These are phyloP conservation scores for Dendrobium chrysotoxum DNA, from an alignment of 106 monocot species.

Conservation along the genomic window DNA sequence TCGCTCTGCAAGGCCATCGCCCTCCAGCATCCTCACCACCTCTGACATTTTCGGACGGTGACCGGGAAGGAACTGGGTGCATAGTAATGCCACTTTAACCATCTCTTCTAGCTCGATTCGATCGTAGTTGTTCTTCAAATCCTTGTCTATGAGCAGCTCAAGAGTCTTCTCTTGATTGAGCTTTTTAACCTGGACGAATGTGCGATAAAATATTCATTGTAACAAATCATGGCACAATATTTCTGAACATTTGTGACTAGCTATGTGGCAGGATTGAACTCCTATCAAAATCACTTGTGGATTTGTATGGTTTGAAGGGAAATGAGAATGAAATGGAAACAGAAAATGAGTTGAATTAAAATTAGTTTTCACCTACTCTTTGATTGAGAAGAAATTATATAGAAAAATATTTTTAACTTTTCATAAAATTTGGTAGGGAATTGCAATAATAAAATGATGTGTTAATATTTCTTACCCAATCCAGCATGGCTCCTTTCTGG, in stretches of 20 bases:
- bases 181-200: conserved; percentile 51
- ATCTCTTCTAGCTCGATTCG: conserved; percentile 53
- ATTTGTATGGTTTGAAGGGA: no score
- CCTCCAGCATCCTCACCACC: conserved; percentile 74
- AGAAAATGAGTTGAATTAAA: no score
- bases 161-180: conserved; percentile 48
- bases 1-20: conserved; percentile 55
- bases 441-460: no score
- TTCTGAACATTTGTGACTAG: background rate
- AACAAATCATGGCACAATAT: background rate
- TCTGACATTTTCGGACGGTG: conserved; percentile 65
- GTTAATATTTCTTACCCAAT: conserved; percentile 9
- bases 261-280: no score
- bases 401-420: no score
- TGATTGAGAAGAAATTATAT: no score
- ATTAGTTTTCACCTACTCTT: no score
- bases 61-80: conserved; percentile 47
- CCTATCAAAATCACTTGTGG: no score
- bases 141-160: conserved; percentile 48
- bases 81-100: conserved; percentile 55
- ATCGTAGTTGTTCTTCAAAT: conserved; percentile 34
- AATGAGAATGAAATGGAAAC: no score
- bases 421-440: no score
- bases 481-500: conserved; percentile 35
- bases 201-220: background rate